phyloP scores from a whole-genome alignment of 2,329 filamentous ascomycete species.

The Arthrobotrys conoides region DNA sequence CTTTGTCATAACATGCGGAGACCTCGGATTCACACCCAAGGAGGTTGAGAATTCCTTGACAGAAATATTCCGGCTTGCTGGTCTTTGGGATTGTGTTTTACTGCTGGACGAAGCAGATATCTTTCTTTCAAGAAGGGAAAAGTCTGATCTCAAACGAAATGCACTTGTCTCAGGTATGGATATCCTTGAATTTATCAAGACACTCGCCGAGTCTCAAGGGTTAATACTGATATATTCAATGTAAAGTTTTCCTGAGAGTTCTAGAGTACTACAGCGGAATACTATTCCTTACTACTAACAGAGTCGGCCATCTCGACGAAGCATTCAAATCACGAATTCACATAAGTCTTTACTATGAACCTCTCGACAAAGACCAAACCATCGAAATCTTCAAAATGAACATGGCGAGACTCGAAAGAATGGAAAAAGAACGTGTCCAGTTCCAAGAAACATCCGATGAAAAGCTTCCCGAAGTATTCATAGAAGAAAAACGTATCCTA shows the following conservation, averaged over 20 bases:
- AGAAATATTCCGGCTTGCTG: slow-evolving; percentile 70
- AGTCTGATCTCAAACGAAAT: slow-evolving; percentile 62
- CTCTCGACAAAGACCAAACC: slow-evolving; percentile 62
- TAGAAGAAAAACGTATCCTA: slow-evolving; percentile 62
- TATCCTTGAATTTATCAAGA: neutral
- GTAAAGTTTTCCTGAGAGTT: slow-evolving; percentile 62
- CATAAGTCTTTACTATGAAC: slow-evolving; percentile 68
- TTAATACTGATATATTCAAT: neutral
- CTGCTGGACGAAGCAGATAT: slow-evolving; percentile 66
- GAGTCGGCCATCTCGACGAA: slow-evolving; percentile 69
- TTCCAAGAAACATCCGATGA: slow-evolving; percentile 37
- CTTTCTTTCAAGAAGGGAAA: slow-evolving; percentile 62
- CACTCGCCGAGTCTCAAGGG: neutral
- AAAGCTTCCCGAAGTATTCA: slow-evolving; percentile 26
- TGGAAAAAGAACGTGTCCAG: slow-evolving; percentile 58
- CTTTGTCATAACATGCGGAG: slow-evolving; percentile 71
- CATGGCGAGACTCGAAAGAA: slow-evolving; percentile 63
- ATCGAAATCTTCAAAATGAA: slow-evolving; percentile 63
- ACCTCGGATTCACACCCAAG: slow-evolving; percentile 68
- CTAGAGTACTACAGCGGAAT: slow-evolving; percentile 65
- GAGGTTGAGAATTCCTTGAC: slow-evolving; percentile 70
- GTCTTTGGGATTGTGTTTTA: slow-evolving; percentile 68
- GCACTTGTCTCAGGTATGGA: slow-evolving; percentile 61
- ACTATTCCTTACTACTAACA: slow-evolving; percentile 64
- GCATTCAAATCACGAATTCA: slow-evolving; percentile 71